A percentile compares a stretch with the other conserved stretches of the same genome.
These are phyloP conservation scores for Aspergillus vadensis DNA, from an alignment of 2,329 filamentous ascomycete genomes.

Conservation along the genomic window DNA sequence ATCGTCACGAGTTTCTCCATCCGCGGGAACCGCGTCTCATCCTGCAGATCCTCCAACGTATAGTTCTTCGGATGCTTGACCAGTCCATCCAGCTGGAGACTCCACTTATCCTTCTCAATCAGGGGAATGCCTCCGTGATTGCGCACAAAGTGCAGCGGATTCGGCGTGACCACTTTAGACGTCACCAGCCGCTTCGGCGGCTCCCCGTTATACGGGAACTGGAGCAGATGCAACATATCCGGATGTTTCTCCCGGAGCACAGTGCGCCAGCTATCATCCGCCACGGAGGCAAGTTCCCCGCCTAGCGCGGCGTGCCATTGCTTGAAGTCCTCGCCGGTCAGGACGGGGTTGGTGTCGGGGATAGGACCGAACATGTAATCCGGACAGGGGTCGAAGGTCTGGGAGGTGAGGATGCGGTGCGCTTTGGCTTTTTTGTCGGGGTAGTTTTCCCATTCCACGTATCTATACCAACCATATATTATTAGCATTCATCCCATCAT, in stretches of 20 bases:
- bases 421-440: constrained; percentile 67
- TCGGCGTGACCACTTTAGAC: constrained; percentile 60
- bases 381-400: constrained; percentile 53
- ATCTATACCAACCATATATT: constrained; percentile 38
- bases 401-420: constrained; percentile 55
- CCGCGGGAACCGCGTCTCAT: constrained; percentile 62
- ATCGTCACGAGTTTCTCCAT: constrained; percentile 62
- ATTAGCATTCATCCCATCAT: background rate
- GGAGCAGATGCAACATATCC: constrained; percentile 63
- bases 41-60: constrained; percentile 61
- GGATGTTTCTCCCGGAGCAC: constrained; percentile 60
- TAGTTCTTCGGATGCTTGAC: constrained; percentile 61
- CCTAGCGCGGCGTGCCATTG: constrained; percentile 60
- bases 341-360: constrained; percentile 59
- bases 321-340: constrained; percentile 60
- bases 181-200: constrained; percentile 61
- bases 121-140: constrained; percentile 72
- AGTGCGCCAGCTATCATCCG: constrained; percentile 60
- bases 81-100: constrained; percentile 60
- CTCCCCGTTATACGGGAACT: constrained; percentile 67
- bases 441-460: constrained; percentile 70
- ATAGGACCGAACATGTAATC: constrained; percentile 61
- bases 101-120: constrained; percentile 60
- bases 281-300: constrained; percentile 48
- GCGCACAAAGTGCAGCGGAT: constrained; percentile 65